Evolutionary conservation across 2,329 filamentous ascomycete species (phyloP).

Genomic region (Didymella segeticola): DNA sequence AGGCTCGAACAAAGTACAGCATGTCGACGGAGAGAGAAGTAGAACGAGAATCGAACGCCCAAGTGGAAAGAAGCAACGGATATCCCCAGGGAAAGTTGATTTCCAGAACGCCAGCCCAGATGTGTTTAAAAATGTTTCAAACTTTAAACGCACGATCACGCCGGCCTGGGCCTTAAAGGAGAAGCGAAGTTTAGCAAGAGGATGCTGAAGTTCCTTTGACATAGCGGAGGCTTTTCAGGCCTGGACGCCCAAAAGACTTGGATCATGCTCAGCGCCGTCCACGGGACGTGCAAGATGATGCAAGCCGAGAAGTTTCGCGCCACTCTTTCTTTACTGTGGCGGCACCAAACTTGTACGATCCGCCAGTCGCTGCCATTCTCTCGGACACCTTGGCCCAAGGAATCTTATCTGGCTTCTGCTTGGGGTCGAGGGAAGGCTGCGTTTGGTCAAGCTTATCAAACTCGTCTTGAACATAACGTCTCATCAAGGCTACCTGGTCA

Average conservation of each 20-base stretch:
- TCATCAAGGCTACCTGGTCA: conserved; percentile 34
- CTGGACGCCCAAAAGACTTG: not conserved
- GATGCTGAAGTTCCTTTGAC: not conserved
- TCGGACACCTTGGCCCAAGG: conserved; percentile 66
- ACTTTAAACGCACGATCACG: not conserved
- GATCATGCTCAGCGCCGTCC: not conserved
- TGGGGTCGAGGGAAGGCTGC: conserved; percentile 11
- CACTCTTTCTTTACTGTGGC: conserved; percentile 70
- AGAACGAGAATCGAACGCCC: not conserved
- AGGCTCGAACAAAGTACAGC: not conserved
- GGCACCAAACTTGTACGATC: conserved; percentile 66
- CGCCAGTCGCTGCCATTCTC: conserved; percentile 59
- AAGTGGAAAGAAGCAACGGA: not conserved
- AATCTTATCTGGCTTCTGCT: conserved; percentile 50
- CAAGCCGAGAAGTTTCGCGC: conserved; percentile 49
- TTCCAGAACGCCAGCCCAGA: not conserved
- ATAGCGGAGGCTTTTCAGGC: not conserved
- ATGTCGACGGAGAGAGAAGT: not conserved
- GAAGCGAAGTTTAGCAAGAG: not conserved
- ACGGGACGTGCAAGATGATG: not conserved
- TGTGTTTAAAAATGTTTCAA: not conserved
- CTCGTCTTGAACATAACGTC: conserved; percentile 29
- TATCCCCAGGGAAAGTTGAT: not conserved
- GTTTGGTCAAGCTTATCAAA: conserved; percentile 26
- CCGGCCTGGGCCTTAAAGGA: not conserved